phyloP scores from a whole-genome alignment of 371 early-diverging fungal genomes.

The Aphelidium insulamus region DNA sequence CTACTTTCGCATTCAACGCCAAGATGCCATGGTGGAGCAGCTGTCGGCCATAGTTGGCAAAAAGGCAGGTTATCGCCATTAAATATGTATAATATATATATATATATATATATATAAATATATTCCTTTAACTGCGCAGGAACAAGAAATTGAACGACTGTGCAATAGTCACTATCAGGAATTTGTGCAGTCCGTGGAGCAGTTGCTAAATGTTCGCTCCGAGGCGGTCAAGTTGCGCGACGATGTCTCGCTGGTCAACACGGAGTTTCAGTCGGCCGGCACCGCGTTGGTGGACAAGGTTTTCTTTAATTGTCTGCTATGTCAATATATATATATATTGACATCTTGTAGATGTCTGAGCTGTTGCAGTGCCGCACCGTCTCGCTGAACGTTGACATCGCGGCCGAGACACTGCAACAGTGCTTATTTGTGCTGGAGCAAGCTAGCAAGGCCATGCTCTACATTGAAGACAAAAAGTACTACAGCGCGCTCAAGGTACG shows the following conservation, averaged over 20 bases:
- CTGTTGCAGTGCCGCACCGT: constrained; percentile 57
- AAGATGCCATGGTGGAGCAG: too few relatives aligned
- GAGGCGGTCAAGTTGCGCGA: constrained; percentile 60
- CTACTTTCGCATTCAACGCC: too few relatives aligned
- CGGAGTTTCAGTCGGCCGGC: constrained; percentile 61
- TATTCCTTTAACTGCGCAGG: too few relatives aligned
- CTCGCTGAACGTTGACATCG: constrained; percentile 65
- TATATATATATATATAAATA: too few relatives aligned
- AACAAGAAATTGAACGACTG: constrained; percentile 90
- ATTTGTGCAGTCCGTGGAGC: constrained; percentile 85
- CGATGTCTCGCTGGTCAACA: constrained; percentile 61
- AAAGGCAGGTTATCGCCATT: too few relatives aligned
- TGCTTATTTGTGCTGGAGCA: constrained; percentile 72
- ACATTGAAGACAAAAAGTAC: constrained; percentile 59
- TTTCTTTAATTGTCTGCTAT: neutral
- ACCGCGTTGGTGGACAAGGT: constrained; percentile 51
- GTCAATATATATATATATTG: neutral
- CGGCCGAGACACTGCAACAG: constrained; percentile 54
- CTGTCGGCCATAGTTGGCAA: too few relatives aligned
- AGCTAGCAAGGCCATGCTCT: constrained; percentile 54
- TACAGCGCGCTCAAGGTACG: constrained; percentile 67
- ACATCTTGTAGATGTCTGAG: constrained; percentile 50
- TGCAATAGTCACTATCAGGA: constrained; percentile 93
- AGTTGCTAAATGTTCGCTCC: constrained; percentile 75
- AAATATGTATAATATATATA: too few relatives aligned